Base-by-base conservation (phyloP, 257 asterid species). In the Fraxinus cuspidata region DNA sequence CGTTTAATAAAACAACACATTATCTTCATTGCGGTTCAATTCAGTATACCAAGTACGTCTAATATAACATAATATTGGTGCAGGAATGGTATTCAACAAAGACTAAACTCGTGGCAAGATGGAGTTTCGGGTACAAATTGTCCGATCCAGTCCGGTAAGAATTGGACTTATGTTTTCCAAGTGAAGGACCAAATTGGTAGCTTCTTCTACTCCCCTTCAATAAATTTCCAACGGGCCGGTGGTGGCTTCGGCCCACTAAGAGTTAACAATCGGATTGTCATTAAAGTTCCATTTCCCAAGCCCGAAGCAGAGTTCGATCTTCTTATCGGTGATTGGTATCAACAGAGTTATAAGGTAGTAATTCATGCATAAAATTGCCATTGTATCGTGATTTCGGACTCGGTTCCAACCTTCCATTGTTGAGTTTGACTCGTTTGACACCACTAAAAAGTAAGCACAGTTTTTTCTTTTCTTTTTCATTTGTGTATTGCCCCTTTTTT, bases 261-360 rank as follows among this genome's bases (percentile, higher is more conserved):
- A 23, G 72, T 85, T 67, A 85, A 89, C 70, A 89, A 85, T 37
- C 76, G 85, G 12, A 53, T 72, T 1, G 44, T 28, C 23, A 66
- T 85, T 23, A 63, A 79, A 0, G 79, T 83, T 15, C 91, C 93
- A 0, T 89, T 85, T 5, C 73, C 86, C 7, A 27, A 78, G 63
- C 93, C 91, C 67, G 83, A 87, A 10, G 84, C 80, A 21, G 91
- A 89, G 49, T 87, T 80, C 31, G 82, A 89, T 74, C 84, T 89
- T 23, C 91, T 92, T 28, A 80, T 92, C n/a, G 96, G 97, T 10
- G 97, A 90, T 77, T 92, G 97, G 97, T 86, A 83, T 65, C 49
- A 51, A 3, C 13, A 72, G 8, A 86, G 89, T 42, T 92, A 77
- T 31, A 84, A 86, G 94, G 97, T 90, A 63, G 51, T 42, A n/a